Base-by-base conservation (phyloP, 257 asterid species). In the Ajuga chamaepitys region DNA sequence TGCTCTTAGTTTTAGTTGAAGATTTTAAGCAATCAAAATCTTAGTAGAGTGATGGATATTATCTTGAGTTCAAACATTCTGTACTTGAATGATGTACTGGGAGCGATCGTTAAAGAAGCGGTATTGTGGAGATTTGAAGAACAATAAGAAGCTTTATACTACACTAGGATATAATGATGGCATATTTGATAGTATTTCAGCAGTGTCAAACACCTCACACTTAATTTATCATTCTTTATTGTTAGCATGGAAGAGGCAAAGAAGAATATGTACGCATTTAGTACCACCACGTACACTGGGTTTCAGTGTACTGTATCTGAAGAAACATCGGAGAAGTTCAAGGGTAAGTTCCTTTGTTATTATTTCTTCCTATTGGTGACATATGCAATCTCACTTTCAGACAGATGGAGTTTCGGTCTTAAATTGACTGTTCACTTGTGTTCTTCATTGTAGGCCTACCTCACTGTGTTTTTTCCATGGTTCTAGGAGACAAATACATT, bases 181-280 rank as follows among this genome's bases (percentile, higher is more conserved):
- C 9, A 14, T 62, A 9, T 8, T 44, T n/a, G n/a, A 8, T n/a
- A 10, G 58, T 58, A 5, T 47, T 35, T 64, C 28, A 32, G 34
- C 18, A 7, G 17, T 68, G 53, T 32, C 28, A 53, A 25, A 14
- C 51, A 48, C 28, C 61, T 74, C 51, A 70, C 52, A 12, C 25
- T 64, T 44, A 32, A 52, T 66, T 45, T 67, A 17, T 35, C n/a
- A 45, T 32, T 55, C 57, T 17, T 57, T 7, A 53, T 40, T 74
- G 34, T 64, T 79, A 94, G 99, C 75, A 86, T 88, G 91, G 99
- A 94, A 83, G 99, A 94, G 76, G 99, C 99, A 30, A 90, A 85
- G 88, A 88, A 94, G 88, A 94, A 90, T 72, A 82, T 94, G 96
- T 94, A 94, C 70, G 99, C 99, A 28, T 94, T 94, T 66, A 94